phyloP scores from a whole-genome alignment of 148 eudicot species.

The Silene conica region DNA sequence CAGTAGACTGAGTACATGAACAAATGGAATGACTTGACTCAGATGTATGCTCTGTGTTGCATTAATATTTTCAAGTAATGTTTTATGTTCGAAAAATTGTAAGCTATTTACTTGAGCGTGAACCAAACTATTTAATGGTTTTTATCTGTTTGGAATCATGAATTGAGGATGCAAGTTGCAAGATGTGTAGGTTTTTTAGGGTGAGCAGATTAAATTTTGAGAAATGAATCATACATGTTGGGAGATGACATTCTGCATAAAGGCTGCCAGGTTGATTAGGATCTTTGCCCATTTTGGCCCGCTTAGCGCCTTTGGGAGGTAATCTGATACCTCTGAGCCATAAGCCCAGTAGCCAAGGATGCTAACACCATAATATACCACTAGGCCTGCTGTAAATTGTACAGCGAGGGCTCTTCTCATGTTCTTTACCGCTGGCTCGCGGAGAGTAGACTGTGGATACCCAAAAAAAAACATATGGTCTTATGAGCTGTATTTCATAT shows the following conservation, averaged over 20 bases:
- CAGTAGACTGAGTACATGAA: not conserved
- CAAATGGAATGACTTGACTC: not conserved
- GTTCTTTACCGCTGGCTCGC: constrained; percentile 47
- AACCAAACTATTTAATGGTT: not conserved
- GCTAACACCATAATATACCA: constrained; percentile 50
- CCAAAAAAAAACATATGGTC: not conserved
- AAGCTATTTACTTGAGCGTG: not conserved
- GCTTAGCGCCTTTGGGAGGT: constrained; percentile 44
- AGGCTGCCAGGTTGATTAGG: constrained; percentile 44
- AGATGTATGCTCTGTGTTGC: not conserved
- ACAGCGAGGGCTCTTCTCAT: constrained; percentile 49
- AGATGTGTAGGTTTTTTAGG: not conserved
- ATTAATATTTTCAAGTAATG: not conserved
- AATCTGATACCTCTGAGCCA: constrained; percentile 51
- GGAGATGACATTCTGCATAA: constrained; percentile 47
- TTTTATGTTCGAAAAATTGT: not conserved
- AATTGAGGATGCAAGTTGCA: not conserved
- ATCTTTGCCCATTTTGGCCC: constrained; percentile 63
- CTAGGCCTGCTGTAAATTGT: constrained; percentile 46
- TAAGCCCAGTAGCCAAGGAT: constrained; percentile 61
- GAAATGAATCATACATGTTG: constrained; percentile 46
- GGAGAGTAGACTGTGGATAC: constrained; percentile 51
- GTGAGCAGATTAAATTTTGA: not conserved
- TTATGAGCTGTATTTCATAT: not conserved
- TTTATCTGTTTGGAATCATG: not conserved